Evolutionary conservation across 331 rosid genomes (phyloP).

Genomic region (Rosa hybrid): DNA sequence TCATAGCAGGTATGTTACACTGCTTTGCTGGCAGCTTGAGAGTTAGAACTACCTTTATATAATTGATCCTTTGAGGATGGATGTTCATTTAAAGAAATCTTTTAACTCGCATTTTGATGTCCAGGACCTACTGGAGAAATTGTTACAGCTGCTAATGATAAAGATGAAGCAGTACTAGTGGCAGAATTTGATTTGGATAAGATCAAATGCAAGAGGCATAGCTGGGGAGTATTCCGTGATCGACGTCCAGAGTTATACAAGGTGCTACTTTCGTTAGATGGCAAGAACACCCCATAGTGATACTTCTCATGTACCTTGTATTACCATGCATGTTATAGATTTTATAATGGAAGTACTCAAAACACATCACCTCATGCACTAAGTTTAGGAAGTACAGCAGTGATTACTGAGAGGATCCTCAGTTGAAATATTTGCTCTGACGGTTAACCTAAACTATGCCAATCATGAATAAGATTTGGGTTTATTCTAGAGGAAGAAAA

Average conservation of each 20-base stretch:
- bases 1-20: slow-evolving; percentile 69
- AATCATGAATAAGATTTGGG: neutral
- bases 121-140: slow-evolving; percentile 94
- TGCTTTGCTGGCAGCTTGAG: neutral
- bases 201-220: slow-evolving; percentile 71
- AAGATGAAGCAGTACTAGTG: slow-evolving; percentile 73
- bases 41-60: slow-evolving; percentile 5
- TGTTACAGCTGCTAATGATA: slow-evolving; percentile 67
- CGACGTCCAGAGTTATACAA: slow-evolving; percentile 89
- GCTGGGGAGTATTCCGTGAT: slow-evolving; percentile 92
- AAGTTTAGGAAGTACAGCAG: neutral
- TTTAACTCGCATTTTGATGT: slow-evolving; percentile 15
- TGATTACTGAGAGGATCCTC: neutral
- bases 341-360: neutral
- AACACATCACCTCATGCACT: slow-evolving; percentile 3
- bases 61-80: neutral
- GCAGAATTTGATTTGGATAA: slow-evolving; percentile 78
- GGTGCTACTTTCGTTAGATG: slow-evolving; percentile 83
- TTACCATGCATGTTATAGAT: slow-evolving; percentile 5
- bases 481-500: neutral
- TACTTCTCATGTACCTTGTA: slow-evolving; percentile 4
- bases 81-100: neutral
- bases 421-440: neutral
- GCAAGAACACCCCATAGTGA: slow-evolving; percentile 41
- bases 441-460: neutral